These are phyloP conservation scores for Liquidambar formosana DNA, from an alignment of 164 flowering plant species.

Conservation along the genomic window DNA sequence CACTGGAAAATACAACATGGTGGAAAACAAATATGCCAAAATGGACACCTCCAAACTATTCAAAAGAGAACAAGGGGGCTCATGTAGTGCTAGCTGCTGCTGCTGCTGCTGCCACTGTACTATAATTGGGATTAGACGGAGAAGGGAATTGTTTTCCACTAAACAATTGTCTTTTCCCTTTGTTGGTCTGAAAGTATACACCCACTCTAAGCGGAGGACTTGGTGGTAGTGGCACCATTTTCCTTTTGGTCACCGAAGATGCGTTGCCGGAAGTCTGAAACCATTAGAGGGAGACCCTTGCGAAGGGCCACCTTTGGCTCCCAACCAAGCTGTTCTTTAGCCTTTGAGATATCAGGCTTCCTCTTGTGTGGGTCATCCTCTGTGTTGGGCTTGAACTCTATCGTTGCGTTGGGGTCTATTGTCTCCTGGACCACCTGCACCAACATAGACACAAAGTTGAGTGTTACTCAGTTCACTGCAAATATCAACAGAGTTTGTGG, in stretches of 20 bases:
- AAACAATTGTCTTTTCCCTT: too few relatives aligned
- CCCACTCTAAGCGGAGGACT: conserved; percentile 8
- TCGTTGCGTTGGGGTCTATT: conserved; percentile 84
- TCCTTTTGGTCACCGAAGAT: conserved; percentile 83
- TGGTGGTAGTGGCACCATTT: conserved; percentile 15
- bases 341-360: conserved; percentile 90
- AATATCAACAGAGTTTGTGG: too few relatives aligned
- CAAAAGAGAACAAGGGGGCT: too few relatives aligned
- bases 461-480: too few relatives aligned
- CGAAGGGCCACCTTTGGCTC: conserved; percentile 79
- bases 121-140: too few relatives aligned
- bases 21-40: too few relatives aligned
- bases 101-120: too few relatives aligned
- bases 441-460: background rate
- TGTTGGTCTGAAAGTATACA: too few relatives aligned
- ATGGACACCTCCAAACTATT: too few relatives aligned
- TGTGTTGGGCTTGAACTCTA: conserved; percentile 85
- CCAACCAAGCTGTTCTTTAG: conserved; percentile 87
- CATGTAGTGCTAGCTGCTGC: too few relatives aligned
- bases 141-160: too few relatives aligned
- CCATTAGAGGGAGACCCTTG: conserved; percentile 96
- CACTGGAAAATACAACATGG: too few relatives aligned
- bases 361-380: conserved; percentile 98
- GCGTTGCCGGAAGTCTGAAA: conserved; percentile 77
- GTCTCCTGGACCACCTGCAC: conserved; percentile 89